Conservation (phyloP, 495 filamentous ascomycete genomes). For the Hypoxylon trugodes region DNA sequence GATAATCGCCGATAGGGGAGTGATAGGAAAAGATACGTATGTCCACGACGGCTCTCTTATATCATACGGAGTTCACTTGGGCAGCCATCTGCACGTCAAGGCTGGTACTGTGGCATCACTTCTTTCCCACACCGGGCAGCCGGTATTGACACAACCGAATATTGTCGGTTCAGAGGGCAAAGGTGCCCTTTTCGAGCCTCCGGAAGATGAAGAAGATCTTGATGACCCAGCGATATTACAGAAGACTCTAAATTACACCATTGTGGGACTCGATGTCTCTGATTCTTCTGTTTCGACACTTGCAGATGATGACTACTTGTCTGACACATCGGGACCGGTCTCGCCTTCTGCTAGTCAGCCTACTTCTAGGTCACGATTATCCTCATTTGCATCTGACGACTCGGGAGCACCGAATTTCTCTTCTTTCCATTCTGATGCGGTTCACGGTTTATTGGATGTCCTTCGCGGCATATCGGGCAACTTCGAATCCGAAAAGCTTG, state of each 20-base stretch:
- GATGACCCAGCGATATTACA: slow-evolving; percentile 49
- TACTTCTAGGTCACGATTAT: slow-evolving; percentile 54
- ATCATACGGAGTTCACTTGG: slow-evolving; percentile 78
- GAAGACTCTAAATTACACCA: slow-evolving; percentile 70
- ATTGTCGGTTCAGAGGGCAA: slow-evolving; percentile 66
- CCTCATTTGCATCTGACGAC: slow-evolving; percentile 62
- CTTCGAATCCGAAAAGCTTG: slow-evolving; percentile 86
- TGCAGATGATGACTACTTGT: slow-evolving; percentile 51
- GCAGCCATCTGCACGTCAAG: slow-evolving; percentile 56
- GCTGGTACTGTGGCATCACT: slow-evolving; percentile 49
- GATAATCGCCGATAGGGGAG: slow-evolving; percentile 75
- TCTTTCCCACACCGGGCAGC: slow-evolving; percentile 46
- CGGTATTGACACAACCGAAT: slow-evolving; percentile 59
- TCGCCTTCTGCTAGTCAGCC: slow-evolving; percentile 31
- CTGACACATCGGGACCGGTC: slow-evolving; percentile 47
- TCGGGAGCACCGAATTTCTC: slow-evolving; percentile 55
- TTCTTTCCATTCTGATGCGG: slow-evolving; percentile 88
- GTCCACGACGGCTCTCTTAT: slow-evolving; percentile 78
- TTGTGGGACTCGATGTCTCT: slow-evolving; percentile 73
- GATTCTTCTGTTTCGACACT: slow-evolving; percentile 78
- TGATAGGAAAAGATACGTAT: slow-evolving; percentile 73
- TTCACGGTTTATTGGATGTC: slow-evolving; percentile 82
- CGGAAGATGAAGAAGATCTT: slow-evolving; percentile 59
- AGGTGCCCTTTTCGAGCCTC: slow-evolving; percentile 58
- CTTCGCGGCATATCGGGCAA: slow-evolving; percentile 69